Conservation (phyloP, 2,329 filamentous ascomycete species). For the Talaromyces amestolkiae region DNA sequence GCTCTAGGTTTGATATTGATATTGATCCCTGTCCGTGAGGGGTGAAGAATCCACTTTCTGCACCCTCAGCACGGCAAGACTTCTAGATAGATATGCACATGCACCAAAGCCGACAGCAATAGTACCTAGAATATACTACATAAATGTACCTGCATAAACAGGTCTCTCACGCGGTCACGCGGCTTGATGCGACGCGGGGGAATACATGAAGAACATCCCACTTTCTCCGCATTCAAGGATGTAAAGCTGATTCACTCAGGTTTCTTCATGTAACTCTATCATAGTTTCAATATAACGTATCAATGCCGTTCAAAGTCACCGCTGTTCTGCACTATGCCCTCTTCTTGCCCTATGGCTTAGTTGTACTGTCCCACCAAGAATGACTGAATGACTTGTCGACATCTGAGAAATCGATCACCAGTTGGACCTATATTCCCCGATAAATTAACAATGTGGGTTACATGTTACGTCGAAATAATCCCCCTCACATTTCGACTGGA, state of each 20-base stretch:
- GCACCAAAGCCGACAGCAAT: neutral
- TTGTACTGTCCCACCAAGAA: too few species aligned
- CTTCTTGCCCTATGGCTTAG: neutral
- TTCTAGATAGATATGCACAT: neutral
- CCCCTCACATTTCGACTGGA: too few species aligned
- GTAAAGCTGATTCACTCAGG: neutral
- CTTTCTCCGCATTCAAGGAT: neutral
- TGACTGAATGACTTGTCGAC: neutral
- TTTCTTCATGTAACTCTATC: neutral
- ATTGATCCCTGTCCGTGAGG: neutral
- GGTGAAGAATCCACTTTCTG: neutral
- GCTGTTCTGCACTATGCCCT: neutral
- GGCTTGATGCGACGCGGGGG: neutral
- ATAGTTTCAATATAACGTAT: neutral
- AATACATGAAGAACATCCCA: neutral
- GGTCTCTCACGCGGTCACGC: neutral
- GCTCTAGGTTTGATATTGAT: neutral
- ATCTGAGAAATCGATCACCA: neutral
- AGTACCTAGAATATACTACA: neutral
- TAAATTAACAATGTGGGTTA: neutral
- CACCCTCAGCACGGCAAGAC: neutral
- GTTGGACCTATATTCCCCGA: conserved; percentile 14
- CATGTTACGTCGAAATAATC: neutral
- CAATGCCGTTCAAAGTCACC: neutral
- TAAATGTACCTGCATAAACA: neutral